Evolutionary conservation across 2,329 filamentous ascomycete species (phyloP).

Genomic region (Cladorrhinum sp.): DNA sequence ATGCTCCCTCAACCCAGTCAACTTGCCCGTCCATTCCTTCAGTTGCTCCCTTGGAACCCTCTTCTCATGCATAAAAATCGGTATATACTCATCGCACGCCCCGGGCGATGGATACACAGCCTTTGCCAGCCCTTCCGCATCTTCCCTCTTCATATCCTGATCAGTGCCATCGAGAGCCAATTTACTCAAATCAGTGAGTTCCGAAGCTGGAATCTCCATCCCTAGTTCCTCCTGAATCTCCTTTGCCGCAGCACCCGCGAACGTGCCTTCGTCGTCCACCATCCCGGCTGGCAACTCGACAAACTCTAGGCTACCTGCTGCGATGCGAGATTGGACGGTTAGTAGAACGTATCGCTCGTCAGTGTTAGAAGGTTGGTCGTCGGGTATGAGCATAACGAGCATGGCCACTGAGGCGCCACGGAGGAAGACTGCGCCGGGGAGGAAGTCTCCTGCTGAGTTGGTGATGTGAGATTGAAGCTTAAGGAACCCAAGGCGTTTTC

Average conservation of each 20-base stretch:
- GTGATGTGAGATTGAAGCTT: slow-evolving; percentile 50
- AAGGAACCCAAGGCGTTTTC: slow-evolving; percentile 50
- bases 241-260: slow-evolving; percentile 55
- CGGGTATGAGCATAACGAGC: slow-evolving; percentile 54
- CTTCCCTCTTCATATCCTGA: slow-evolving; percentile 22
- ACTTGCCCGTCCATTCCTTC: slow-evolving; percentile 52
- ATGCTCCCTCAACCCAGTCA: slow-evolving; percentile 56
- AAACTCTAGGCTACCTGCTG: slow-evolving; percentile 54
- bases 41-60: slow-evolving; percentile 49
- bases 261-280: slow-evolving; percentile 56
- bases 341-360: slow-evolving; percentile 56
- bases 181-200: slow-evolving; percentile 52
- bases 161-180: slow-evolving; percentile 33
- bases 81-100: slow-evolving; percentile 59
- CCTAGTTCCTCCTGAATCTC: slow-evolving; percentile 62
- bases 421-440: slow-evolving; percentile 56
- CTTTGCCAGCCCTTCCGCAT: slow-evolving; percentile 38
- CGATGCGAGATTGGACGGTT: slow-evolving; percentile 58
- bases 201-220: slow-evolving; percentile 46
- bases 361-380: slow-evolving; percentile 39
- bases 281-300: slow-evolving; percentile 61
- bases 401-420: slow-evolving; percentile 61
- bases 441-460: slow-evolving; percentile 46
- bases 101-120: slow-evolving; percentile 59
- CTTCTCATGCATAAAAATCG: slow-evolving; percentile 56